phyloP scores from a whole-genome alignment of 2,329 filamentous ascomycete species.

The Cercospora janseana region DNA sequence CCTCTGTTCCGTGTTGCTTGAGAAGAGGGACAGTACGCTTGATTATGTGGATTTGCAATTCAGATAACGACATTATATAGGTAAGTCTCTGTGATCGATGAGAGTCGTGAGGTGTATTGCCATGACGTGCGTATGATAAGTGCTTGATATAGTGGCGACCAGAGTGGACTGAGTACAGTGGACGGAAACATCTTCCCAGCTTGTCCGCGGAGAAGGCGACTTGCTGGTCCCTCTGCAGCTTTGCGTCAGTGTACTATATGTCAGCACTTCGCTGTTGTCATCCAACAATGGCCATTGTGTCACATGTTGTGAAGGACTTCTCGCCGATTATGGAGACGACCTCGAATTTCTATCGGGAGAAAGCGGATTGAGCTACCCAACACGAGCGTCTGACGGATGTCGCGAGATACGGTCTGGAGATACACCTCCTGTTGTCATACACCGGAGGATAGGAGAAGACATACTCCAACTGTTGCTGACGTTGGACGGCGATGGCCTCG shows the following conservation, averaged over 20 bases:
- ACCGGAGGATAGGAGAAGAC: not conserved
- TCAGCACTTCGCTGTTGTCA: constrained; percentile 10
- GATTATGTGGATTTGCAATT: constrained; percentile 63
- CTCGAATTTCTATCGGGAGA: constrained; percentile 11
- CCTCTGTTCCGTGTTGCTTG: constrained; percentile 63
- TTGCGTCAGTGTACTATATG: not conserved
- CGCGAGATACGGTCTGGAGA: constrained; percentile 2
- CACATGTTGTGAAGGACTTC: constrained; percentile 12
- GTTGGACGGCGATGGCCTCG: not conserved
- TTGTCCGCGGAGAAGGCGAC: constrained; percentile 8
- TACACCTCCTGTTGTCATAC: not conserved
- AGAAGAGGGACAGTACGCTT: constrained; percentile 69
- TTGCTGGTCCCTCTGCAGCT: not conserved
- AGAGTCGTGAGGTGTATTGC: not conserved
- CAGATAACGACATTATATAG: constrained; percentile 54
- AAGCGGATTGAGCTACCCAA: constrained; percentile 3
- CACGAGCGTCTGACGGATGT: constrained; percentile 1
- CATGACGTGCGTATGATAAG: constrained; percentile 3
- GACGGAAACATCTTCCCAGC: too few species aligned
- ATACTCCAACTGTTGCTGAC: not conserved
- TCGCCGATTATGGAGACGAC: constrained; percentile 6
- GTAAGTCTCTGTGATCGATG: not conserved
- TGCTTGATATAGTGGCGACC: too few species aligned
- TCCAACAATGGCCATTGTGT: not conserved
- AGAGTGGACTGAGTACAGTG: too few species aligned